Base-by-base conservation (phyloP, 257 asterid species). In the Ophiorrhiza pumila region DNA sequence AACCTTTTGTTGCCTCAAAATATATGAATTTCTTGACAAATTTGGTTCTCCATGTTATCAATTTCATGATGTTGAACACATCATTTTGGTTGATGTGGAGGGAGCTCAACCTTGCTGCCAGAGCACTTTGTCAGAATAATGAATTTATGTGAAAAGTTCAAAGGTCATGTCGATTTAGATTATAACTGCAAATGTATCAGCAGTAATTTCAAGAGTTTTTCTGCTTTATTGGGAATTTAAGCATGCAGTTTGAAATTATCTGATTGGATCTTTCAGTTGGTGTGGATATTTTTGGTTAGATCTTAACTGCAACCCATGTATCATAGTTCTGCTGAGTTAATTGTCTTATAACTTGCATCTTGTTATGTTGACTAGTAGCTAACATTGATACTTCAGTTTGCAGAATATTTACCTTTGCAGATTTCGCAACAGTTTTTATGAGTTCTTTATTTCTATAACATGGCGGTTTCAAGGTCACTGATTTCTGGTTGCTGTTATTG, bases 401-500 rank as follows among this genome's bases (percentile, higher is more conserved):
- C 58, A 47, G 27, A 52, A 8, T 71, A 32, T 58, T 43, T 41
- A 4, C 15, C 27, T 42, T 70, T 41, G 75, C 42, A 23, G 53
- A 7, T 34, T 34, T 68, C 41, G 17, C 45, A 18, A 49, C 25
- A 15, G 56, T 74, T 63, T 41, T 63, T 41, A 47, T 29, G 8
- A 20, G n/a, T 57, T 49, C 67, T 8, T n/a, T 31, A 52, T 23
- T 18, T 47, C 6, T 14, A 17, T 4, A 47, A 20, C 18, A 39
- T 29, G 46, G 47, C 41, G 49, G 23, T 69, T 75, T 32, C 59
- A 50, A 43, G 12, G 70, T 68, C 76, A 45, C 82, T 76, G 56
- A 71, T 76, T 72, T 17, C 23, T 46, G 25, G 58, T 72, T 78
- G 60, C 65, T 79, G 23, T 73, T 74, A 49, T 78, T 73, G 85